These are phyloP conservation scores for Cinnamomum micranthum DNA, from an alignment of 164 flowering plant genomes.

Conservation along the genomic window DNA sequence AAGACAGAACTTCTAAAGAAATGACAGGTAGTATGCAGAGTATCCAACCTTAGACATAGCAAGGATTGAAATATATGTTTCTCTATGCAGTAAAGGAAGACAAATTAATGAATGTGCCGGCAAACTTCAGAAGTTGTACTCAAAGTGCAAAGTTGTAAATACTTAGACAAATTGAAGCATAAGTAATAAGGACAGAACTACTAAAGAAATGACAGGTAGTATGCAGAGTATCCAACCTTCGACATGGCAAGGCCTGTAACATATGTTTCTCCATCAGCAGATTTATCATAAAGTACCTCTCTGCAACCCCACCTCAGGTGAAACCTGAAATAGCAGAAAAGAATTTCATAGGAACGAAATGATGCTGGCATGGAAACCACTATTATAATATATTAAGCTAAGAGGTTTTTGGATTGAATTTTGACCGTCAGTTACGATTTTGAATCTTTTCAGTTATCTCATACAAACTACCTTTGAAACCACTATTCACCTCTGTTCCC, in stretches of 20 bases:
- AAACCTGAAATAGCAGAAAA: conserved; percentile 49
- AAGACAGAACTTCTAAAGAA: not conserved
- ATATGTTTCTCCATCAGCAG: conserved; percentile 61
- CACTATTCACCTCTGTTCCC: too few relatives aligned
- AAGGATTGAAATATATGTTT: conserved; percentile 62
- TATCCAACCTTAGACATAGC: conserved; percentile 76
- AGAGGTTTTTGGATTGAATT: too few relatives aligned
- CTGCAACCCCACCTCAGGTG: conserved; percentile 99
- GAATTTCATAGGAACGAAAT: not conserved
- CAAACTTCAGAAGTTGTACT: not conserved
- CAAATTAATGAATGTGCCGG: not conserved
- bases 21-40: not conserved
- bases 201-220: not conserved
- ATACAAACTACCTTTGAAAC: too few relatives aligned
- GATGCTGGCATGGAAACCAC: not conserved
- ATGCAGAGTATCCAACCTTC: conserved; percentile 42
- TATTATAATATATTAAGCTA: not conserved
- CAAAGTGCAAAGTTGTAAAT: not conserved
- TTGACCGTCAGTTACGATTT: too few relatives aligned
- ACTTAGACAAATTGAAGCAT: not conserved
- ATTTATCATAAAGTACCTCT: conserved; percentile 68
- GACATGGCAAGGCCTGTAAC: conserved; percentile 83
- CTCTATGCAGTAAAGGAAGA: conserved; percentile 33
- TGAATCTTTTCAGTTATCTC: too few relatives aligned
- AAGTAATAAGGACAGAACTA: conserved; percentile 1